phyloP scores from a whole-genome alignment of 495 filamentous ascomycete species.

The Neurospora africana region DNA sequence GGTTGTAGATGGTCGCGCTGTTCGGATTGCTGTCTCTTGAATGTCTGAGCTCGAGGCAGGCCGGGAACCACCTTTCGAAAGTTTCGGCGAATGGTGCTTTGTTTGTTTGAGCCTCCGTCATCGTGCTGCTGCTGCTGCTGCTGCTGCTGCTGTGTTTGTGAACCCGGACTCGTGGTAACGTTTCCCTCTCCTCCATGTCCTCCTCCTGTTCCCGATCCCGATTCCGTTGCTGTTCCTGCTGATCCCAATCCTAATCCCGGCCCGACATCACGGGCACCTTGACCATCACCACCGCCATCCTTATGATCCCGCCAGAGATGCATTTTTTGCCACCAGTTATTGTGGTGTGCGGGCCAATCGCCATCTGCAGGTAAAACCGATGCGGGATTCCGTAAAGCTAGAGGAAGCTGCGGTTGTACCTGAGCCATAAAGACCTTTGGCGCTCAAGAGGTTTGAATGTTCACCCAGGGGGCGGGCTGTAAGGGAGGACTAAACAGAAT shows the following conservation, averaged over 20 bases:
- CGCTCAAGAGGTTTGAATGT: not conserved
- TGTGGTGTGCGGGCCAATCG: not conserved
- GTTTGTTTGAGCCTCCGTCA: constrained; percentile 5
- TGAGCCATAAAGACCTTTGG: not conserved
- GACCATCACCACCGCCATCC: not conserved
- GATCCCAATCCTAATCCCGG: not conserved
- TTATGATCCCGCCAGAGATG: not conserved
- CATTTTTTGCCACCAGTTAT: not conserved
- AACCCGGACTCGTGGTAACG: not conserved
- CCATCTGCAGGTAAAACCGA: not conserved
- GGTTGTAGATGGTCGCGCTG: constrained; percentile 60
- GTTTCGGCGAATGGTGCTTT: constrained; percentile 34
- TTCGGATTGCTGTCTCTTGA: constrained; percentile 75
- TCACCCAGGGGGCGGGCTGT: not conserved
- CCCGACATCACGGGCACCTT: not conserved
- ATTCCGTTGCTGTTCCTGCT: not conserved
- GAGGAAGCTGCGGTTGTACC: not conserved
- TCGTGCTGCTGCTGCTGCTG: constrained; percentile 7
- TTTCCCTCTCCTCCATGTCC: not conserved
- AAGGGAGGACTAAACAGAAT: not conserved
- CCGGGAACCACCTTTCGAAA: constrained; percentile 69
- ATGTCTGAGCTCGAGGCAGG: constrained; percentile 62
- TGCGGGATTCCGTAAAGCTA: not conserved
- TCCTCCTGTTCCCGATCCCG: not conserved
- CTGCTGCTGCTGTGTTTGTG: constrained; percentile 3